A percentile compares a stretch with the other conserved stretches of the same genome.
phyloP scores from a whole-genome alignment of 768 basidiomycete genomes.

The Gelatoporia subvermispora region DNA sequence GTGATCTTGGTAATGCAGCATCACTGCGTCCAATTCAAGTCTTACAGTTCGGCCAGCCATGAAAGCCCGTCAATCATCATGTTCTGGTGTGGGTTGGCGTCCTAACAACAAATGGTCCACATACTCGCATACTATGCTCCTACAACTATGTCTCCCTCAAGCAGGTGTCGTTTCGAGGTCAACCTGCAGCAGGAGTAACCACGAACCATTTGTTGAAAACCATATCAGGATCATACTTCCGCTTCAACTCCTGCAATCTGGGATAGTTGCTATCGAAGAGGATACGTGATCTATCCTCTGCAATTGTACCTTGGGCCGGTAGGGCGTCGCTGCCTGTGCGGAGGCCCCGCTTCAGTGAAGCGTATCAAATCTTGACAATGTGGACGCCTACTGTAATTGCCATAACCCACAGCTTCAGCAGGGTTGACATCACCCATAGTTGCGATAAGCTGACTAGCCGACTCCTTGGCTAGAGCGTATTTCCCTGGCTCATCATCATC shows the following conservation, averaged over 20 bases:
- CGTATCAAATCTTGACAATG: too few relatives aligned
- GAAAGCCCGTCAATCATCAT: too few relatives aligned
- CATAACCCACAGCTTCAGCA: slow-evolving; percentile 32
- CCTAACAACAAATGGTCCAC: too few relatives aligned
- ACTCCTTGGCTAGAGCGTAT: slow-evolving; percentile 22
- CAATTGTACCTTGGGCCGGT: slow-evolving; percentile 5
- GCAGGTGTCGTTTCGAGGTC: too few relatives aligned
- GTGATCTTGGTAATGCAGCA: too few relatives aligned
- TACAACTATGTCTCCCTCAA: too few relatives aligned
- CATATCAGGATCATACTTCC: slow-evolving; percentile 29
- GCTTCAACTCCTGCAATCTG: slow-evolving; percentile 32
- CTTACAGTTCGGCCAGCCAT: too few relatives aligned
- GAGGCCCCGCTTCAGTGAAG: too few relatives aligned
- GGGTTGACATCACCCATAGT: slow-evolving; percentile 15
- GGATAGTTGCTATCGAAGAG: slow-evolving; percentile 35
- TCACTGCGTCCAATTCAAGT: too few relatives aligned
- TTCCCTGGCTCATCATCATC: slow-evolving; percentile 26
- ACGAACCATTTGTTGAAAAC: slow-evolving; percentile 32
- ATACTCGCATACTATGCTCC: too few relatives aligned
- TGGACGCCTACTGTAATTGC: slow-evolving; percentile 40
- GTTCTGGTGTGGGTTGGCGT: too few relatives aligned
- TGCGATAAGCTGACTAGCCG: slow-evolving; percentile 14
- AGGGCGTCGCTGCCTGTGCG: slow-evolving; percentile 11
- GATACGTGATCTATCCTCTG: slow-evolving; percentile 12
- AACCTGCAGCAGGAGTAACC: slow-evolving; percentile 18